These are phyloP conservation scores for Artemisia argyi DNA, from an alignment of 129 eudicot genomes.

Conservation along the genomic window DNA sequence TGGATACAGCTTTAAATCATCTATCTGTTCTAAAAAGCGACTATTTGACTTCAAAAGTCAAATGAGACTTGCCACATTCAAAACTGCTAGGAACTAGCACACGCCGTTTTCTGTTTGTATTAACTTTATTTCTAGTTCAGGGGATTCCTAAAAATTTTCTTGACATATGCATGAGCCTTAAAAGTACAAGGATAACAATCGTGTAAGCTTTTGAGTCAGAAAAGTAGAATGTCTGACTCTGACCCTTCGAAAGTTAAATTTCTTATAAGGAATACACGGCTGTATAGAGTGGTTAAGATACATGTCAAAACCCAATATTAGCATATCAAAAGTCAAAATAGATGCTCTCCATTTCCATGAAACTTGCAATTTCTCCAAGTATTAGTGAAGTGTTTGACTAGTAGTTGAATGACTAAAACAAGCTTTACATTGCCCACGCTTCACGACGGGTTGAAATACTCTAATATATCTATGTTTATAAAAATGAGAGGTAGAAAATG, in stretches of 20 bases:
- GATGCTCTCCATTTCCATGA: neutral
- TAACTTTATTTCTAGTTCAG: neutral
- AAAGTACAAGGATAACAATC: too few relatives aligned
- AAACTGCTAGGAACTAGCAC: neutral
- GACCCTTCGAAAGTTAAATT: too few relatives aligned
- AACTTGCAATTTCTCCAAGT: neutral
- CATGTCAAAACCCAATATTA: too few relatives aligned
- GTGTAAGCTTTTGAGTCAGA: neutral
- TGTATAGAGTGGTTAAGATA: too few relatives aligned
- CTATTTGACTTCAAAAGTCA: constrained; percentile 11
- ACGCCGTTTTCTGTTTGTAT: neutral
- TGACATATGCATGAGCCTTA: neutral
- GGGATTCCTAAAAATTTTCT: neutral
- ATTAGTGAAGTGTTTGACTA: neutral
- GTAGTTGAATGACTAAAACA: neutral
- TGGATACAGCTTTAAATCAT: neutral
- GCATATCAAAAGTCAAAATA: neutral
- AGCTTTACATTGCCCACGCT: neutral
- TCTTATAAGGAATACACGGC: too few relatives aligned
- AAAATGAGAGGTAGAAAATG: too few relatives aligned
- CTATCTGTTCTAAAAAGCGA: neutral
- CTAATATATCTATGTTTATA: too few relatives aligned
- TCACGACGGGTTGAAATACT: too few relatives aligned
- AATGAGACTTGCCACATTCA: neutral
- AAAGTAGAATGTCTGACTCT: neutral